These are phyloP conservation scores for Xylaria castorea DNA, from an alignment of 495 filamentous ascomycete species.

Conservation along the genomic window DNA sequence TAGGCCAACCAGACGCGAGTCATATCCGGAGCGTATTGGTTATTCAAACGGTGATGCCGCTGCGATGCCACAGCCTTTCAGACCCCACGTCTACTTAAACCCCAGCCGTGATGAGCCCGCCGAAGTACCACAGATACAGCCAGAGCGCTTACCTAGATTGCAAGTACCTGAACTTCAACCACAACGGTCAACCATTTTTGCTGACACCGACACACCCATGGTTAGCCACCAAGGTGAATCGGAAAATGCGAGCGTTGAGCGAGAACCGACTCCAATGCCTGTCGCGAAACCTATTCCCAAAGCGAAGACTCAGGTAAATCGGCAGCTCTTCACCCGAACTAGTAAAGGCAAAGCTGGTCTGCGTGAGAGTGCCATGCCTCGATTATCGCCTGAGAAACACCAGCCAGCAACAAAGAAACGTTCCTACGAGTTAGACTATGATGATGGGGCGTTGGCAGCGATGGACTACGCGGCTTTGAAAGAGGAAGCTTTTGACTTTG, in stretches of 20 bases:
- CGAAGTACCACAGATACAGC: slow-evolving; percentile 30
- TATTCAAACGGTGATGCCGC: slow-evolving; percentile 30
- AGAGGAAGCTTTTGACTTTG: slow-evolving; percentile 61
- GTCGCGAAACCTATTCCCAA: slow-evolving; percentile 23
- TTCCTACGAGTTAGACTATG: slow-evolving; percentile 57
- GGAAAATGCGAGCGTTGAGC: slow-evolving; percentile 34
- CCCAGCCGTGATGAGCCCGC: slow-evolving; percentile 31
- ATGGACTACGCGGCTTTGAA: slow-evolving; percentile 63
- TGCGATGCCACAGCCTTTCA: slow-evolving; percentile 29
- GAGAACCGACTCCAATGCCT: slow-evolving; percentile 34
- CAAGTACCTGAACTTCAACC: slow-evolving; percentile 31
- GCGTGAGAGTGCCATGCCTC: slow-evolving; percentile 44
- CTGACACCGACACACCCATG: slow-evolving; percentile 38
- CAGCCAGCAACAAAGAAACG: slow-evolving; percentile 46
- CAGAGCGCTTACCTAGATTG: slow-evolving; percentile 25
- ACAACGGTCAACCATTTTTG: slow-evolving; percentile 40
- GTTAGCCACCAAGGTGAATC: slow-evolving; percentile 37
- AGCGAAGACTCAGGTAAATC: slow-evolving; percentile 34
- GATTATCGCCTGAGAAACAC: slow-evolving; percentile 33
- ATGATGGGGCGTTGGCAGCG: slow-evolving; percentile 54
- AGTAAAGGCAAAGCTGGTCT: slow-evolving; percentile 34
- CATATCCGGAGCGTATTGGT: slow-evolving; percentile 35
- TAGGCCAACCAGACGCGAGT: slow-evolving; percentile 35
- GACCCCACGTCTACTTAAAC: slow-evolving; percentile 27
- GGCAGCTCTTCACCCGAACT: slow-evolving; percentile 33